Evolutionary conservation across 192 early-diverging fungal genomes (phyloP), one percentile per base, ranked within the genome.

Genomic region (Entomortierella beljakovae): DNA sequence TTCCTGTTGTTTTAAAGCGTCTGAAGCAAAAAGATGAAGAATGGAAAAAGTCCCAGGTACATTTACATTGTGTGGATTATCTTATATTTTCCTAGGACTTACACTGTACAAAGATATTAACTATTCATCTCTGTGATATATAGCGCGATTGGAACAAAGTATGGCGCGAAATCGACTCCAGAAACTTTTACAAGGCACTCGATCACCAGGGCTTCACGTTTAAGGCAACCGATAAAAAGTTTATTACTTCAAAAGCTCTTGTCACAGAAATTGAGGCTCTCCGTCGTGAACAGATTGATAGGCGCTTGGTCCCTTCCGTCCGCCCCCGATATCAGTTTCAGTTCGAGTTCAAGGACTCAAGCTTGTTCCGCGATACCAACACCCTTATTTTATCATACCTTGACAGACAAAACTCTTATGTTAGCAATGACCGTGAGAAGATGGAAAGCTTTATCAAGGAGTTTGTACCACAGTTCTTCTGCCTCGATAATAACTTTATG

Each of bases 1-100:
- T 99, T 15, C 98, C 98, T 2, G 90, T 99, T 23, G 93, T 99
- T 48, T 82, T 99, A 28, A 95, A 92, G 74, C 91, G 98, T 23
- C 83, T 99, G 26, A 97, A 97, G 84, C 97, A 99, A 71, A 99
- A 99, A 80, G 96, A 99, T 80, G 97, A 99, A 81, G 97, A 99
- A 74, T 99, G 96, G 97, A 94, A 94, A 63, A 80, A 90, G n/a
- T 83, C 93, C 26, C 92, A 94, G 83, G 90, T 92, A 83, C 62
- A 22, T 34, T 57, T 46, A 1, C 54, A 16, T 31, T 16, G 7
- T 31, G 22, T 9, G 53, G 3, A 29, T 1, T 22, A 34, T 25
- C 15, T 2, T 37, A 28, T 46, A 28, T 11, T 54, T 52, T 13
- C 8, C 23, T 54, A n/a, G n/a, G n/a, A 54, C 52, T 54, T 26